These are phyloP conservation scores for Cladophialophora exuberans DNA, from an alignment of 2,329 filamentous ascomycete species.

Conservation along the genomic window DNA sequence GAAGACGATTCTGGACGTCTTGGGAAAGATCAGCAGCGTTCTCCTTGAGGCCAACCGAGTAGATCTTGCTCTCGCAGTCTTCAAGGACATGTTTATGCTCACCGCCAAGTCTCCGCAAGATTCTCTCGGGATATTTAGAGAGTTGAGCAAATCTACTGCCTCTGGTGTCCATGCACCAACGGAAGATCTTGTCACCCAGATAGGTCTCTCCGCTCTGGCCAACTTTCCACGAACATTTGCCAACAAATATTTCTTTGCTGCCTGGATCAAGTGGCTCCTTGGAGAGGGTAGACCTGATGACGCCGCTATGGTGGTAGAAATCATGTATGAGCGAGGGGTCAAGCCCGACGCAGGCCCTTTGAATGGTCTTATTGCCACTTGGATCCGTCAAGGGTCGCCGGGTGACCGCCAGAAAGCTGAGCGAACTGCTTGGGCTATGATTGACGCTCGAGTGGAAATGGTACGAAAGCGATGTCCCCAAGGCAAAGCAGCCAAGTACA, in stretches of 20 bases:
- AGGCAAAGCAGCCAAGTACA: not conserved
- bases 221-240: constrained; percentile 56
- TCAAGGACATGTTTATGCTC: constrained; percentile 86
- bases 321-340: constrained; percentile 73
- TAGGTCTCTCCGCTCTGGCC: constrained; percentile 54
- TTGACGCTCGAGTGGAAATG: constrained; percentile 67
- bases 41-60: constrained; percentile 70
- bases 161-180: constrained; percentile 34
- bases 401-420: constrained; percentile 65
- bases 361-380: constrained; percentile 80
- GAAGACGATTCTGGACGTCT: constrained; percentile 69
- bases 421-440: constrained; percentile 74
- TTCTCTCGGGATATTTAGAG: constrained; percentile 47
- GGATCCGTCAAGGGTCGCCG: constrained; percentile 66
- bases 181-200: constrained; percentile 49
- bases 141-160: constrained; percentile 20
- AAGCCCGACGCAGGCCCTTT: constrained; percentile 73
- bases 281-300: constrained; percentile 71
- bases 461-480: constrained; percentile 47
- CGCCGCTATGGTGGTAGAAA: constrained; percentile 71
- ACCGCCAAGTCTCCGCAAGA: constrained; percentile 51
- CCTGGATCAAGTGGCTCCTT: constrained; percentile 85
- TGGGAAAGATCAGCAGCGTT: constrained; percentile 71
- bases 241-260: constrained; percentile 83
- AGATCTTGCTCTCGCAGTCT: constrained; percentile 72